These are phyloP conservation scores for Beauveria bassiana DNA, from an alignment of 2,329 filamentous ascomycete genomes.

Conservation along the genomic window DNA sequence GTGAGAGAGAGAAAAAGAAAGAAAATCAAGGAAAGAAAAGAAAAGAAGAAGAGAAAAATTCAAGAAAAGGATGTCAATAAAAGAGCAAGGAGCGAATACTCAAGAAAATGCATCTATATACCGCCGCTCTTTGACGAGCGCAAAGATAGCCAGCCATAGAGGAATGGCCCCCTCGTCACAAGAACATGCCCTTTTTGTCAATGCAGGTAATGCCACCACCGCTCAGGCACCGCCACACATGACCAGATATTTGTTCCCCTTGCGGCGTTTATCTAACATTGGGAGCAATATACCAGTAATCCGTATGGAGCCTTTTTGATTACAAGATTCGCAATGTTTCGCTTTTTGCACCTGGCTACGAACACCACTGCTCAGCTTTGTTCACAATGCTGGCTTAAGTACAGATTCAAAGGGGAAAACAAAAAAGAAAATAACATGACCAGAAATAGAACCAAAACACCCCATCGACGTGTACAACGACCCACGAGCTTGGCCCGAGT, in stretches of 20 bases:
- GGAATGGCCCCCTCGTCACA: too few species aligned
- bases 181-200: neutral
- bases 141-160: too few species aligned
- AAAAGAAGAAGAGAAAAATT: neutral
- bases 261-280: neutral
- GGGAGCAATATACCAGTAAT: too few species aligned
- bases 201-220: neutral
- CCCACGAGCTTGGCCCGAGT: neutral
- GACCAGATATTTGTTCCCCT: neutral
- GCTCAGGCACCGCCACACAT: neutral
- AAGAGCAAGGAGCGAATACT: neutral
- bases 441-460: neutral
- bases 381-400: too few species aligned
- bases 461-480: conserved; percentile 2
- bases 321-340: neutral
- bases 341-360: too few species aligned
- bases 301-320: too few species aligned
- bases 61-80: neutral
- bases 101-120: too few species aligned
- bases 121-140: too few species aligned
- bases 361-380: too few species aligned
- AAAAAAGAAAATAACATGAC: neutral
- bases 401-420: neutral
- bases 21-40: neutral
- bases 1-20: neutral